phyloP scores from a whole-genome alignment of 495 filamentous ascomycete genomes.

The Talaromyces proteolyticus region DNA sequence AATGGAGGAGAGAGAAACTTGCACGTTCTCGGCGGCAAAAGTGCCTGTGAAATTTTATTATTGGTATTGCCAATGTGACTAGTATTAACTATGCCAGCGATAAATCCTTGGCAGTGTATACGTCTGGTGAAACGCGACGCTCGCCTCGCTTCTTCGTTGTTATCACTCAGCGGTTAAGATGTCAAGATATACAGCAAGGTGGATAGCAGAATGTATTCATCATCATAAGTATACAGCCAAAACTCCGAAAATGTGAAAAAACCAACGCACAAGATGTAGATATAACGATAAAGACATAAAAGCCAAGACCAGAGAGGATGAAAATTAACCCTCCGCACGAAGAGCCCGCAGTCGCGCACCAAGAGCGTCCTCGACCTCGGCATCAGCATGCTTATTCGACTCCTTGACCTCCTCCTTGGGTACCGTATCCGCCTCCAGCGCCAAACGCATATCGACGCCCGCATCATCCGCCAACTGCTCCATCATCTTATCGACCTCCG shows the following conservation, averaged over 20 bases:
- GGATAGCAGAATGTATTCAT: neutral
- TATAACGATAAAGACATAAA: neutral
- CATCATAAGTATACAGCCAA: neutral
- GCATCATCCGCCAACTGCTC: conserved; percentile 44
- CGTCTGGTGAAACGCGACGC: too few species aligned
- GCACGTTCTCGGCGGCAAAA: too few species aligned
- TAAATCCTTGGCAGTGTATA: too few species aligned
- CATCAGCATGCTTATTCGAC: conserved; percentile 16
- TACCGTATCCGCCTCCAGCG: conserved; percentile 29
- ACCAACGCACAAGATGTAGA: neutral
- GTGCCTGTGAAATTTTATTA: too few species aligned
- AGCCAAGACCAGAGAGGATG: too few species aligned
- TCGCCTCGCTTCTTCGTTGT: too few species aligned
- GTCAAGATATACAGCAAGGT: too few species aligned
- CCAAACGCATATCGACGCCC: conserved; percentile 37
- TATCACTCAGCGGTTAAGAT: too few species aligned
- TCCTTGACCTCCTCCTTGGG: conserved; percentile 37
- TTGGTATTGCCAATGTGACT: too few species aligned
- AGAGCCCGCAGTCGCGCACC: conserved; percentile 36
- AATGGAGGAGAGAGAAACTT: too few species aligned
- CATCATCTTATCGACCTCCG: conserved; percentile 42
- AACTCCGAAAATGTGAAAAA: too few species aligned
- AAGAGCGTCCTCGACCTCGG: conserved; percentile 38
- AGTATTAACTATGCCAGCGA: too few species aligned
- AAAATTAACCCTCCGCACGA: conserved; percentile 19